Evolutionary conservation across 371 early-diverging fungal species (phyloP).

Genomic region (Apophysomyces variabilis): DNA sequence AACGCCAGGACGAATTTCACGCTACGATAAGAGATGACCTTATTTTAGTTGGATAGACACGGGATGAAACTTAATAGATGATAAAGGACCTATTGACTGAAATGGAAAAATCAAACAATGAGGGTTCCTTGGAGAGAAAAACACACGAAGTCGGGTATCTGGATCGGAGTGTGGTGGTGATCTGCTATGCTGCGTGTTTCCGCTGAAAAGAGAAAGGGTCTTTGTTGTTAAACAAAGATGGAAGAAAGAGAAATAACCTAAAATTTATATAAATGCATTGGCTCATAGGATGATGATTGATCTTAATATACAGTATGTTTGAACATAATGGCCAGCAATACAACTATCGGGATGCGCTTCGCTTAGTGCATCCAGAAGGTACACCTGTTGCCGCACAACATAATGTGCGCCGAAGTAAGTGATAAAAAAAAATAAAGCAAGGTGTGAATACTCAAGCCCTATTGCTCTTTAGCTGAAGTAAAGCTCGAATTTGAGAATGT

Average conservation of each 20-base stretch:
- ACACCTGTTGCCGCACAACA: conserved; percentile 13
- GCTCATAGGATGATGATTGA: background rate
- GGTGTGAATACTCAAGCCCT: too few species aligned
- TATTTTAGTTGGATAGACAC: too few species aligned
- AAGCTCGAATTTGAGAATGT: conserved; percentile 21
- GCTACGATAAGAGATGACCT: too few species aligned
- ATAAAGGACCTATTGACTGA: too few species aligned
- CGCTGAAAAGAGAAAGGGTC: background rate
- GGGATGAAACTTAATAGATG: too few species aligned
- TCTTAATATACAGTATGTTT: background rate
- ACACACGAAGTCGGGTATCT: too few species aligned
- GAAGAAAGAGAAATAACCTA: background rate
- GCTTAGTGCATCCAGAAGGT: conserved; percentile 12
- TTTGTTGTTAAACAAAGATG: background rate
- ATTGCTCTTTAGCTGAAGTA: conserved; percentile 12
- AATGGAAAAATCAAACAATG: too few species aligned
- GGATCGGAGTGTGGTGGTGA: too few species aligned
- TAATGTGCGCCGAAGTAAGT: conserved; percentile 16
- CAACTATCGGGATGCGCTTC: conserved; percentile 14
- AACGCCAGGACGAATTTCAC: too few species aligned
- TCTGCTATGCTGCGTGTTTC: too few species aligned
- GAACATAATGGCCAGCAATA: conserved; percentile 12
- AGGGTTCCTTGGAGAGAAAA: too few species aligned
- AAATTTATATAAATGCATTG: background rate
- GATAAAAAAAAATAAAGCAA: background rate